These are phyloP conservation scores for Globisporangium irregulare DNA, from an alignment of 352 stramenopile species.

Conservation along the genomic window DNA sequence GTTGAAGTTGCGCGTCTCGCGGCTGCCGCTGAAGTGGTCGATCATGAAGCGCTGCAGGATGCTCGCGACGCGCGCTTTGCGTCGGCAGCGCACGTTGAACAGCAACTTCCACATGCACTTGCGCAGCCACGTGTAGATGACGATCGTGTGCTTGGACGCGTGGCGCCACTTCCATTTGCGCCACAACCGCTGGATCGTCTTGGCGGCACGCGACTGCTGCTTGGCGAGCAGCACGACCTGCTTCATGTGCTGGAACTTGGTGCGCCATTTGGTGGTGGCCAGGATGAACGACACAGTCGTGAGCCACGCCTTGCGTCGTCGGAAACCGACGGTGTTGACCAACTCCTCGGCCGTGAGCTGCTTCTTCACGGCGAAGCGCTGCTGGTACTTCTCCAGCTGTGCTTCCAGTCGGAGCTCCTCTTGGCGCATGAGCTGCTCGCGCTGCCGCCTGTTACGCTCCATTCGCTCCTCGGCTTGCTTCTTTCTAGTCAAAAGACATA, in stretches of 20 bases:
- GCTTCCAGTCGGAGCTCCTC: conserved; percentile 35
- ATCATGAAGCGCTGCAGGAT: conserved; percentile 60
- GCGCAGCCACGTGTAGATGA: conserved; percentile 67
- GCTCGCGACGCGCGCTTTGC: conserved; percentile 28
- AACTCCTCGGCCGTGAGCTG: conserved; percentile 25
- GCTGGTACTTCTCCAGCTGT: conserved; percentile 38
- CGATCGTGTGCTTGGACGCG: conserved; percentile 54
- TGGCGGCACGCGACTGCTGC: conserved; percentile 36
- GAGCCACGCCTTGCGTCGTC: conserved; percentile 56
- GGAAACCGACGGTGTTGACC: conserved; percentile 30
- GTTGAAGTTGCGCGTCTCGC: conserved; percentile 70
- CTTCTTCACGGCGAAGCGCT: conserved; percentile 20
- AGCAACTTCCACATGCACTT: conserved; percentile 72
- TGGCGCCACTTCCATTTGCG: conserved; percentile 59
- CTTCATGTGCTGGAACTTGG: conserved; percentile 33
- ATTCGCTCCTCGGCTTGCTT: conserved; percentile 54
- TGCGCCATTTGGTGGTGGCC: conserved; percentile 34
- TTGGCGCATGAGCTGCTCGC: conserved; percentile 38
- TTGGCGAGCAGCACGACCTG: conserved; percentile 28
- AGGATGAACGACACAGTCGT: conserved; percentile 34
- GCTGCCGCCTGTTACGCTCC: conserved; percentile 38
- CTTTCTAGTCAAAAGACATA: conserved; percentile 44
- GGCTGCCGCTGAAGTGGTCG: conserved; percentile 47
- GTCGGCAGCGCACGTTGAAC: conserved; percentile 46
- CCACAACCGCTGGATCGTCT: conserved; percentile 59